Percentiles rank a stretch among this genome's conserved stretches.
phyloP scores from a whole-genome alignment of 352 stramenopile species.

The Hyaloperonospora arabidopsidis region DNA sequence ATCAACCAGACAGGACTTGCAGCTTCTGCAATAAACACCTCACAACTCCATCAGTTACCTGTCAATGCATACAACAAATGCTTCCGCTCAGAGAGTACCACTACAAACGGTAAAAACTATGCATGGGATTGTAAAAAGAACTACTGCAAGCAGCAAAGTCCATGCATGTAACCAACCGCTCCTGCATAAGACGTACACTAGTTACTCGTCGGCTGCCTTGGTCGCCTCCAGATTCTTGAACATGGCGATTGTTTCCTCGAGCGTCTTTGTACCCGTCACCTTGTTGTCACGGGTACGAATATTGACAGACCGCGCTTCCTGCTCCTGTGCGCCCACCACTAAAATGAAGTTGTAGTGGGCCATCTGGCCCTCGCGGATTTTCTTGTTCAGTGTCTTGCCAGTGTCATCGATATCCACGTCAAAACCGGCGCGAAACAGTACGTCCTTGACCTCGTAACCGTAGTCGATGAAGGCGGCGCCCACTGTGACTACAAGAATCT shows the following conservation, averaged over 20 bases:
- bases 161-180: constrained; percentile 4
- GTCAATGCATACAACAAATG: too few relatives aligned
- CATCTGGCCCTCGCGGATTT: constrained; percentile 94
- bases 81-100: too few relatives aligned
- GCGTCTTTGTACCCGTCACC: constrained; percentile 89
- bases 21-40: too few relatives aligned
- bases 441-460: constrained; percentile 86
- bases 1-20: too few relatives aligned
- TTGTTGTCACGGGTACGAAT: constrained; percentile 92
- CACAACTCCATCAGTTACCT: too few relatives aligned
- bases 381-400: constrained; percentile 97
- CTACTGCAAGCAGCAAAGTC: too few relatives aligned
- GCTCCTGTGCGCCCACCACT: constrained; percentile 91
- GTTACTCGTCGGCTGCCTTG: constrained; percentile 61
- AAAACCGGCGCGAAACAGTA: constrained; percentile 91
- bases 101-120: too few relatives aligned
- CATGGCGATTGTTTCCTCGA: constrained; percentile 92
- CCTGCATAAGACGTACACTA: background rate
- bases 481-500: constrained; percentile 93
- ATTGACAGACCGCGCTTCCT: constrained; percentile 86
- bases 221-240: constrained; percentile 81
- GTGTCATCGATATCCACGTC: constrained; percentile 94
- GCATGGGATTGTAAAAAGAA: too few relatives aligned
- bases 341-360: constrained; percentile 99
- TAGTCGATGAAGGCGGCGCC: constrained; percentile 92